Base-by-base conservation (phyloP, 73 alveolate species). In the Diophrys sp. region DNA sequence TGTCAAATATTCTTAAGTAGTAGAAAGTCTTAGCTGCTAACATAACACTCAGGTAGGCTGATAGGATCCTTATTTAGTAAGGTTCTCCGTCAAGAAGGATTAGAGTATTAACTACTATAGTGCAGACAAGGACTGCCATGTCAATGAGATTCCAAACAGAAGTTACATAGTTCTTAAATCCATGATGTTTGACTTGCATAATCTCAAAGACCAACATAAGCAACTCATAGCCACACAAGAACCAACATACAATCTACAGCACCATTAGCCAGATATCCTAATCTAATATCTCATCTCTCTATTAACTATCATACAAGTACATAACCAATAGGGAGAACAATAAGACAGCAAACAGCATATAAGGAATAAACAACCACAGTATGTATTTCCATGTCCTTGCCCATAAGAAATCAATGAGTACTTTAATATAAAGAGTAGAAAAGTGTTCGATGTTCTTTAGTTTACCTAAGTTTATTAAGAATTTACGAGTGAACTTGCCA, bases 1-100 rank as follows among this genome's bases (percentile, higher is more conserved):
- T 75, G 66, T 82, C 56, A 34, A 82, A 82, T 71, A 82, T 82
- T 26, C 90, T 32, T 77, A 82, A 70, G 90, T 74, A 82, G 67
- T 82, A 82, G 1, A 81, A 73, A 33, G 73, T 53, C 57, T 81
- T 81, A 31, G 73, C 32, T 75, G 78, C 73, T 71, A 81, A 56
- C 55, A 81, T 56, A 24, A 81, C 32, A 18, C 78, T 67, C 1
- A 57, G 57, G 1, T 53, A 23, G 0, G 89, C 75, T 26, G 55
- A 57, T 1, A 81, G 31, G 1, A 75, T 31, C 56, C 83, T 54
- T 30, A 55, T 28, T 8, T 1, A 25, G 54, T 71, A 54, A 31
- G 66, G 2, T 1, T 79, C 81, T n/a, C 54, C 81, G 14, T 71
- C 81, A 24, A 23, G 8, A 23, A 62, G 2, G 2, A 25, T 23